Evolutionary conservation across 164 flowering plant genomes (phyloP), one percentile per base, ranked within the genome.

Genomic region (Aristolochia contorta): DNA sequence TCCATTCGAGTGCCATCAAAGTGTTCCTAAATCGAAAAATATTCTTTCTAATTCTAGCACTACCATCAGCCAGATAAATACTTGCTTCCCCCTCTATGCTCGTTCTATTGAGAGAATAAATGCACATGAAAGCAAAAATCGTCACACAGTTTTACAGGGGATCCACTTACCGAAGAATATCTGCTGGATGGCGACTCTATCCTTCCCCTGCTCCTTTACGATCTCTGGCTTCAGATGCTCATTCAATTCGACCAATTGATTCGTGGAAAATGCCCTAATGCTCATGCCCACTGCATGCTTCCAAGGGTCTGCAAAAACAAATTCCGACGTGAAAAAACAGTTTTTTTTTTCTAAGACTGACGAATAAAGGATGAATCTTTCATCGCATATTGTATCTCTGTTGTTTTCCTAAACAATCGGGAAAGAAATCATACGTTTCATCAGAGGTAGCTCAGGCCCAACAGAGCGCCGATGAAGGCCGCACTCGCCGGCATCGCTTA

Each of bases 251-350:
- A 85, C 92, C 22, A 93, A 69, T 74, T 93, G 93, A 57, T 81
- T 88, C 30, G 72, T 82, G 69, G 84, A 85, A 32, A 93, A 77
- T 0, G 69, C 85, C 10, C 99, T 97, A 22, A 93, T 54, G 19
- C 99, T 96, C 91, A 90, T 88, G 3, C 93, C 97, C 64, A 90
- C 37, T 30, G 81, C 74, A 58, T 93, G 99, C 74, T 90, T 97
- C 99, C 99, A 93, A 22, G 97, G 99, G 88, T 93, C 99, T 90
- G 67, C n/a, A 59, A 56, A 15, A 45, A n/a, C n/a, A 43, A 55
- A 33, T 33, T 33, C 43, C 43, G 9, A 4, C 43, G 43, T 6
- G 24, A 4, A 6, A 12, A 19, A 16, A 19, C 12, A 49, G 4
- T n/a, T n/a, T n/a, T n/a, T n/a, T 49, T 12, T 20, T 20, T 4